These are phyloP conservation scores for Trichoderma cornu-damae DNA, from an alignment of 2,329 filamentous ascomycete species.

Conservation along the genomic window DNA sequence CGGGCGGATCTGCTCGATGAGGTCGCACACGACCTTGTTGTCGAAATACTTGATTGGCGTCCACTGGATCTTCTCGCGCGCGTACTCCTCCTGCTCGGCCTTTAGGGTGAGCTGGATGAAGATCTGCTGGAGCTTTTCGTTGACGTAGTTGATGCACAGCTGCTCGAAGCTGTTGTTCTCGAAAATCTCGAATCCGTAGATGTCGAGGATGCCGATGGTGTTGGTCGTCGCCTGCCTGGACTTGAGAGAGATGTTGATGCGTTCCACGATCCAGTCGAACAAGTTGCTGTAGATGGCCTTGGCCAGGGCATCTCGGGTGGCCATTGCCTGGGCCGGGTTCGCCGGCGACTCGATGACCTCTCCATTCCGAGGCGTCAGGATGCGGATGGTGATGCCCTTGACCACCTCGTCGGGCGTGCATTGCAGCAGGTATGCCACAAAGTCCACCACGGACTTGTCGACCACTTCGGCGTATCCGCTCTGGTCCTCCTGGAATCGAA, in stretches of 20 bases:
- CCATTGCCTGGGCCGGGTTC: conserved; percentile 77
- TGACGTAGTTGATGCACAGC: conserved; percentile 99
- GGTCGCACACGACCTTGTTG: conserved; percentile 96
- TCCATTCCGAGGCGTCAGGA: conserved; percentile 65
- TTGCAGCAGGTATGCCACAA: conserved; percentile 88
- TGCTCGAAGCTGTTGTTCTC: conserved; percentile 99
- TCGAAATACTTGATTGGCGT: conserved; percentile 99
- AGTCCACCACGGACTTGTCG: conserved; percentile 89
- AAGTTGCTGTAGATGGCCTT: conserved; percentile 98
- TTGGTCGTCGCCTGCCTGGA: conserved; percentile 71
- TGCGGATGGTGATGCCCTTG: conserved; percentile 81
- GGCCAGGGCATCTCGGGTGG: conserved; percentile 84
- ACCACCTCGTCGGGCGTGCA: conserved; percentile 75
- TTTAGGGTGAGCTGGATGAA: conserved; percentile 97
- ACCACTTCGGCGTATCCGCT: conserved; percentile 79
- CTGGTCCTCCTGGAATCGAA: conserved; percentile 85
- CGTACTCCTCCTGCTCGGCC: conserved; percentile 96
- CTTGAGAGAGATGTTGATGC: conserved; percentile 82
- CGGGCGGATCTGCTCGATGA: conserved; percentile 88
- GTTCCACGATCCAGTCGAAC: conserved; percentile 96
- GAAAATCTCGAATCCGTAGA: conserved; percentile 99
- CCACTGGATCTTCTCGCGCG: conserved; percentile 93
- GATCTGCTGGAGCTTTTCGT: conserved; percentile 98
- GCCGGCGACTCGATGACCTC: conserved; percentile 70
- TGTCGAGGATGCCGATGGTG: conserved; percentile 94